Evolutionary conservation across 2,329 filamentous ascomycete genomes (phyloP), one percentile per base, ranked within the genome.

Genomic region (Aureobasidium sp.): DNA sequence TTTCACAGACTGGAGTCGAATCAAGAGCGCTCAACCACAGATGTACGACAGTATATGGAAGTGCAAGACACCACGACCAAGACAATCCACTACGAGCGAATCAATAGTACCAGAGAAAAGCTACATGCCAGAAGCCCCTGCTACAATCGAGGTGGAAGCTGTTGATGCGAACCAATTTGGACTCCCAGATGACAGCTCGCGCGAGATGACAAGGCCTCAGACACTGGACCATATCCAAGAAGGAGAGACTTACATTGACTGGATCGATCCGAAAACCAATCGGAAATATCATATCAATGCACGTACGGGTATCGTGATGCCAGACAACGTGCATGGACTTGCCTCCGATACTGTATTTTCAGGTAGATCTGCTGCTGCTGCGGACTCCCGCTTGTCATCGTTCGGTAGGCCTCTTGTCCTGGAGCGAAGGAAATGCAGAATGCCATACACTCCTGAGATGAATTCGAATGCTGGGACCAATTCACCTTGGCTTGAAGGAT

Each of bases 261-360:
- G 88, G 88, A 77, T 76, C 1, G 83, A 91, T 67, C 86, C 87
- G 0, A 68, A 74, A 9, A 88, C 84, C 0, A 81, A 80, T 65
- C 74, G 81, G 63, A 75, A 66, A 1, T 79, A 78, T 49, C 61
- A 76, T 1, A 71, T 88, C n/a, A 82, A 87, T 65, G 68, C 77
- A 6, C 78, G 81, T 22, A 87, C 84, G 11, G 86, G 85, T 1
- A 73, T 75, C 20, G 70, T 76, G 0, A 49, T 69, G 39, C 66
- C 65, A 14, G 51, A 62, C 6, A 42, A 14, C 12, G 45, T 45
- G 44, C 7, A 63, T 14, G 31, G 57, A 34, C 39, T 12, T 1
- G 22, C 3, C 4, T 27, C 37, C n/a, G 36, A 34, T 4, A 3
- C 15, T 25, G 7, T 12, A 11, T 14, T 12, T 12, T 25, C 31